Percentiles rank a stretch among this genome's conserved stretches.
These are phyloP conservation scores for Colletotrichum echinochloae DNA, from an alignment of 2,329 filamentous ascomycete genomes.

Conservation along the genomic window DNA sequence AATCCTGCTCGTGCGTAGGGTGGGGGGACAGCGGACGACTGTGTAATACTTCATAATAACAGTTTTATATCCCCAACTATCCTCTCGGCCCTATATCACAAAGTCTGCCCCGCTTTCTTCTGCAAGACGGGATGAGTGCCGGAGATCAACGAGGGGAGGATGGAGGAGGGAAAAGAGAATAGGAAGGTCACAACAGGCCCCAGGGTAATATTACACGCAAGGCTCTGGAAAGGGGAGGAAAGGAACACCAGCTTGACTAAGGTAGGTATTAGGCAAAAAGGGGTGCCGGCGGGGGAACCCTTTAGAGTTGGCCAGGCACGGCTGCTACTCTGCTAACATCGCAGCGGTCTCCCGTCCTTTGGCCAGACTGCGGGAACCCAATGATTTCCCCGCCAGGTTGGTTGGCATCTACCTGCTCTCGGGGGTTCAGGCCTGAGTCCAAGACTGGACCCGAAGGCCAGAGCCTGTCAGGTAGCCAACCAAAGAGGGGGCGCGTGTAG, in stretches of 20 bases:
- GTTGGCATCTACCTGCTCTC: not conserved
- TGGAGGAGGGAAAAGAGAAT: not conserved
- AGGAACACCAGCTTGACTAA: not conserved
- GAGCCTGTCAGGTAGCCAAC: not conserved
- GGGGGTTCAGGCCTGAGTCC: not conserved
- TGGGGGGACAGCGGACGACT: not conserved
- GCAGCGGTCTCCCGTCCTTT: not conserved
- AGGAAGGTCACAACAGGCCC: not conserved
- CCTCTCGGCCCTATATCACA: not conserved
- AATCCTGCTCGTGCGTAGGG: not conserved
- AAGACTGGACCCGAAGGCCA: not conserved
- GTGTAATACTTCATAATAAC: not conserved
- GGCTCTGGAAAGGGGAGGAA: not conserved
- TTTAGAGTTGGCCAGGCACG: not conserved
- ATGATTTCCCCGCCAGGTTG: not conserved
- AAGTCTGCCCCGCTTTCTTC: not conserved
- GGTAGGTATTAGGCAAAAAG: not conserved
- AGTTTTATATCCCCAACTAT: not conserved
- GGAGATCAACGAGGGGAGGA: not conserved
- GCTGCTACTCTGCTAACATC: constrained; percentile 6
- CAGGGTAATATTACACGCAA: not conserved
- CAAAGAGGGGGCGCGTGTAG: constrained; percentile 1
- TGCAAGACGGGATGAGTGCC: no score
- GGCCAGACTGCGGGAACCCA: not conserved
- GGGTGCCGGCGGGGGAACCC: not conserved